A percentile compares a stretch with the other conserved stretches of the same genome.
Conservation (phyloP, 2,329 filamentous ascomycete species). For the Fusarium pilosicola region DNA sequence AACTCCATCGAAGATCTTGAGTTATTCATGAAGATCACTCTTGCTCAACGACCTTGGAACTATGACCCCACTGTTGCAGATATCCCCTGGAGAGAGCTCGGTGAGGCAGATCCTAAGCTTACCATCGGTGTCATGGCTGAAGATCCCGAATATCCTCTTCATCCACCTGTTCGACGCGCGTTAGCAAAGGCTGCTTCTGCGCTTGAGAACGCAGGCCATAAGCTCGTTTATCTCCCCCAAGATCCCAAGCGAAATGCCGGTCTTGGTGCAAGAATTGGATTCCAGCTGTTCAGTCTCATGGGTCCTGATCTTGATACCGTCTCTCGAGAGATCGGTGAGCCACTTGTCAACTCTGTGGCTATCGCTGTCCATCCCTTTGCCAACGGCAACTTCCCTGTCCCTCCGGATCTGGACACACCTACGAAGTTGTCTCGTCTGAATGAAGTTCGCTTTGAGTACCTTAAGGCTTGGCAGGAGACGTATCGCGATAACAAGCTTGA, state of each 20-base stretch:
- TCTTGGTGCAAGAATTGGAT: constrained; percentile 28
- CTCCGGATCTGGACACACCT: not conserved
- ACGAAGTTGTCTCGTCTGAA: constrained; percentile 10
- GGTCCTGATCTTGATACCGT: constrained; percentile 24
- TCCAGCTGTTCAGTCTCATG: constrained; percentile 31
- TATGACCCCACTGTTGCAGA: constrained; percentile 55
- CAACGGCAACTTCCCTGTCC: constrained; percentile 19
- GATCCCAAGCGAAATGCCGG: constrained; percentile 29
- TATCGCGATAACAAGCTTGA: constrained; percentile 32
- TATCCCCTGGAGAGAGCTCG: constrained; percentile 57
- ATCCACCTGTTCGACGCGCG: constrained; percentile 60
- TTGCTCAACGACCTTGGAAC: constrained; percentile 54
- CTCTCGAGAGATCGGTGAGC: constrained; percentile 29
- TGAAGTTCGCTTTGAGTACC: constrained; percentile 7
- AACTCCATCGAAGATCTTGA: constrained; percentile 48
- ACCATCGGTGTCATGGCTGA: constrained; percentile 60
- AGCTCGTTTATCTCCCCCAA: constrained; percentile 49
- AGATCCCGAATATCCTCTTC: constrained; percentile 59
- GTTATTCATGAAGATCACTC: constrained; percentile 51
- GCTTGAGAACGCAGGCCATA: constrained; percentile 57
- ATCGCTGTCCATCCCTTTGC: constrained; percentile 31
- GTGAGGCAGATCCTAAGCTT: constrained; percentile 17
- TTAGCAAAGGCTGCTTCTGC: constrained; percentile 52
- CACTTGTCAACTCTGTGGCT: constrained; percentile 32
- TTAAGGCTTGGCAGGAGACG: constrained; percentile 20